Conservation (phyloP, 768 basidiomycete genomes). For the Leucosporidium scottii region DNA sequence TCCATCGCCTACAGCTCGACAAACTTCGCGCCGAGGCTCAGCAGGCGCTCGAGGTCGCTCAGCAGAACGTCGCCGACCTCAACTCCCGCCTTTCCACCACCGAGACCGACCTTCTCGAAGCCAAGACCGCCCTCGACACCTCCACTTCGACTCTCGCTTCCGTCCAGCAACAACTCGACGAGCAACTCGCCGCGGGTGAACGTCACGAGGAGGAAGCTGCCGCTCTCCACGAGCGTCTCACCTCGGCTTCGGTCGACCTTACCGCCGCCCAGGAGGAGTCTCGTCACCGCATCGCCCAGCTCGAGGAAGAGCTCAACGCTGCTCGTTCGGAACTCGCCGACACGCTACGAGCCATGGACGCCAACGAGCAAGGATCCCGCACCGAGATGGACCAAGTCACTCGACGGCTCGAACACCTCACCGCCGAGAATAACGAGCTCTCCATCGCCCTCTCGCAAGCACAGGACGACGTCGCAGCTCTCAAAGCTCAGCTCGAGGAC, state of each 20-base stretch:
- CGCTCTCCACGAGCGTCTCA: not conserved
- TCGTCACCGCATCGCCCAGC: slow-evolving; percentile 5
- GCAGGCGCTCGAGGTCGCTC: not conserved
- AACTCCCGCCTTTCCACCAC: not conserved
- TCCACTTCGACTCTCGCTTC: not conserved
- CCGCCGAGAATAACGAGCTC: not conserved
- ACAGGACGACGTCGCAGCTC: not conserved
- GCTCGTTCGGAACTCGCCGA: not conserved
- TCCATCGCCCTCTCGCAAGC: not conserved
- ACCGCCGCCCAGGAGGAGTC: slow-evolving; percentile 2
- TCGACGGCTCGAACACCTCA: not conserved
- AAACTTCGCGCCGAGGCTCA: not conserved
- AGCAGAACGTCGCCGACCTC: not conserved
- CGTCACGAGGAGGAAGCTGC: not conserved
- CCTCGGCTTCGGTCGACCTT: slow-evolving; percentile 1
- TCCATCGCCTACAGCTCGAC: not conserved
- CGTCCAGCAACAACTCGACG: not conserved
- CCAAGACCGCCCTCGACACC: not conserved
- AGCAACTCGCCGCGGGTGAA: not conserved
- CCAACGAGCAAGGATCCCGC: not conserved
- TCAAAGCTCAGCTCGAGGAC: not conserved
- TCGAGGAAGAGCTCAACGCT: slow-evolving; percentile 24
- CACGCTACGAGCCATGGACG: not conserved
- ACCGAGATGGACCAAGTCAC: not conserved
- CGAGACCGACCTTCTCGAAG: not conserved